Evolutionary conservation across 2,329 filamentous ascomycete genomes (phyloP).

Genomic region (Cladobotryum protrusum): DNA sequence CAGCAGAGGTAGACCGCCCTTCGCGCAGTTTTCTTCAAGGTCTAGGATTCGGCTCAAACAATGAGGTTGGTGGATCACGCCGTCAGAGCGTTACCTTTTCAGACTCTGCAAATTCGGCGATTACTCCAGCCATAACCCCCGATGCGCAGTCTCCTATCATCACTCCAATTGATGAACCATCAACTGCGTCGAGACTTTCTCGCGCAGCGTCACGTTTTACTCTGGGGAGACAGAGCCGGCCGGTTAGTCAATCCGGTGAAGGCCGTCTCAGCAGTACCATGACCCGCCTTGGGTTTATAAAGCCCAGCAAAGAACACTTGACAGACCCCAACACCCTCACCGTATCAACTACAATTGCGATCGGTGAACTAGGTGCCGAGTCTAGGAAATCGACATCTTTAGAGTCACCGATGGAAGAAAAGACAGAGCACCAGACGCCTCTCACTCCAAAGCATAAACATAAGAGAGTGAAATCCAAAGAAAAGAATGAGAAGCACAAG

Average conservation of each 20-base stretch:
- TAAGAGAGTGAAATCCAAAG: constrained; percentile 33
- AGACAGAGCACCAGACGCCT: constrained; percentile 15
- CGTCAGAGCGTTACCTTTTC: constrained; percentile 47
- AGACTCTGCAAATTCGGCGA: constrained; percentile 38
- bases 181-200: constrained; percentile 47
- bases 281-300: constrained; percentile 47
- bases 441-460: constrained; percentile 25
- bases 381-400: constrained; percentile 9
- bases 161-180: constrained; percentile 46
- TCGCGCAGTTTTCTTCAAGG: constrained; percentile 42
- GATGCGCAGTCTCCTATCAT: constrained; percentile 31
- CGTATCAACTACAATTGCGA: constrained; percentile 21
- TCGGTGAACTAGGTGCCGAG: constrained; percentile 20
- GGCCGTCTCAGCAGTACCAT: constrained; percentile 52
- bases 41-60: constrained; percentile 32
- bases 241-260: constrained; percentile 53
- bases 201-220: constrained; percentile 52
- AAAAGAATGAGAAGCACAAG: constrained; percentile 33
- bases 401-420: constrained; percentile 1
- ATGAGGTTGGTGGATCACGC: constrained; percentile 32
- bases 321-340: constrained; percentile 21
- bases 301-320: constrained; percentile 42
- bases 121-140: constrained; percentile 32
- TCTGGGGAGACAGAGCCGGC: constrained; percentile 44
- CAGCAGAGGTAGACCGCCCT: constrained; percentile 46